Base-by-base conservation (phyloP, 2,329 filamentous ascomycete species). In the Monosporascus ibericus region DNA sequence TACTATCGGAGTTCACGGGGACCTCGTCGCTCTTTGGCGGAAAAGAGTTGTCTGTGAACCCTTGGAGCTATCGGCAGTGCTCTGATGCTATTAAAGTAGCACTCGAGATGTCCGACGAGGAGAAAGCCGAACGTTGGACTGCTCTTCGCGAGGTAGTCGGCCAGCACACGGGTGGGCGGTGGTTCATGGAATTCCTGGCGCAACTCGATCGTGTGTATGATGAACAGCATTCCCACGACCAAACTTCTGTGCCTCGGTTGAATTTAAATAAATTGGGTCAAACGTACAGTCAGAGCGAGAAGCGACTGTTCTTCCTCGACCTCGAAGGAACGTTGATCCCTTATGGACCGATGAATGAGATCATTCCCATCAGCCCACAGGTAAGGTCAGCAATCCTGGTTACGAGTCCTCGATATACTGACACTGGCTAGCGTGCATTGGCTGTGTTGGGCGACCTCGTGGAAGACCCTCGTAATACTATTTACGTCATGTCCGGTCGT, bases 1-100 rank as follows among this genome's bases (percentile, higher is more conserved):
- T 97, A 58, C 75, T 97, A 50, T 96, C 90, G 57, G 92, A 97
- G 68, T 97, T 97, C 66, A 96, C 92, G 2, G 94, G 92, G 24
- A 95, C 91, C 54, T 86, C 92, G 1, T 90, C 88, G 0, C 79
- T 97, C 2, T 95, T 97, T 63, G 83, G 84, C 17, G 83, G 87
- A 46, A 83, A 89, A 53, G 87, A 94, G 58, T 79, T 97, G 15
- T 81, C 89, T 0, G 87, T 97, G 63, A 97, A 97, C 66, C 92
- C 92, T 0, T 97, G 92, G 92, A 90, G 96, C 67, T 96, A 96
- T 68, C 82, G 87, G 37, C 84, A 90, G 66, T 95, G 90, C 62
- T 89, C 91, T 48, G 85, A 94, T 34, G 90, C 91, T 9, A 92
- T 97, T 71, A 86, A 88, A 68, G 77, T 80, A 50, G 91, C 92